These are phyloP conservation scores for Globisporangium uncinulatum DNA, from an alignment of 352 stramenopile species.

Conservation along the genomic window DNA sequence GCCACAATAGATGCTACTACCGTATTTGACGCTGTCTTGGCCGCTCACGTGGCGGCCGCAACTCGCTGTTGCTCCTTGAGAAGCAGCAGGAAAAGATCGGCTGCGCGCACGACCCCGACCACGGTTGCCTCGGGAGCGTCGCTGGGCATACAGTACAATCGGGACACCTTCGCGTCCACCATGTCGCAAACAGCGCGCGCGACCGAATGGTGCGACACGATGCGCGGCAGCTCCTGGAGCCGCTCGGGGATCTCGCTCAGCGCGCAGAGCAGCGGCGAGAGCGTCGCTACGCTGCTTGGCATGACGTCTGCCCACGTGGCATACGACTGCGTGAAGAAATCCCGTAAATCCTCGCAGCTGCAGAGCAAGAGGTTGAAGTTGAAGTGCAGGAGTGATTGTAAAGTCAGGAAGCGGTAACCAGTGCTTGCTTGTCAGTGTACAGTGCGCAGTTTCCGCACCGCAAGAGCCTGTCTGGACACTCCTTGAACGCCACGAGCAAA, in stretches of 20 bases:
- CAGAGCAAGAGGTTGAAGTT: neutral
- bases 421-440: neutral
- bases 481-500: conserved; percentile 18
- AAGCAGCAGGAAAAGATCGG: conserved; percentile 45
- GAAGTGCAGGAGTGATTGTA: neutral
- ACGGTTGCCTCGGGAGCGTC: too few species aligned
- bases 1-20: neutral
- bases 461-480: conserved; percentile 10
- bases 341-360: conserved; percentile 12
- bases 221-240: conserved; percentile 13
- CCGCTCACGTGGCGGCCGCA: conserved; percentile 5
- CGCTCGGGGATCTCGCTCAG: conserved; percentile 14
- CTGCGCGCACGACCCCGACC: conserved; percentile 38
- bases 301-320: conserved; percentile 1
- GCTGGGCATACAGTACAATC: conserved; percentile 1
- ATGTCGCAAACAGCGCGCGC: conserved; percentile 41
- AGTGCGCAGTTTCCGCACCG: conserved; percentile 1
- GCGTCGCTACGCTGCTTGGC: neutral
- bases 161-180: conserved; percentile 21
- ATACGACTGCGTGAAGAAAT: conserved; percentile 22
- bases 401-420: neutral
- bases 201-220: conserved; percentile 31
- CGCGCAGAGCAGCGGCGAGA: conserved; percentile 21
- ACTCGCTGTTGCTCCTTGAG: conserved; percentile 38
- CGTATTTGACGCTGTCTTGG: neutral